Evolutionary conservation across 139 green algal genomes (phyloP).

Genomic region (Pleodorina starrii): DNA sequence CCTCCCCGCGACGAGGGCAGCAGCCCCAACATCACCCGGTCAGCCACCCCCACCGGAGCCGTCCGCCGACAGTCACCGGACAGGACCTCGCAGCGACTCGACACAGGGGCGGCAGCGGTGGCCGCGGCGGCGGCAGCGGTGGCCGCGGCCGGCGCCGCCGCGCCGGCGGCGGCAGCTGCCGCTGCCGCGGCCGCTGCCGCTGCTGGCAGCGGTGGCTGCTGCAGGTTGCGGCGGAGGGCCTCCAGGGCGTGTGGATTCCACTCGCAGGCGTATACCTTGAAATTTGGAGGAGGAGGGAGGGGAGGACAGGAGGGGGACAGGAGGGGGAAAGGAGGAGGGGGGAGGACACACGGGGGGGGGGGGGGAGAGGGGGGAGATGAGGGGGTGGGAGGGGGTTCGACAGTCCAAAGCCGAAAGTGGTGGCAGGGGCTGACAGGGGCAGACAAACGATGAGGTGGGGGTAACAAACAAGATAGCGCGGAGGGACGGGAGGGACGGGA

Average conservation of each 20-base stretch:
- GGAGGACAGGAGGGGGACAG: too few relatives aligned
- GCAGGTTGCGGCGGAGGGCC: conserved; percentile 72
- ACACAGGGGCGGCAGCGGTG: background rate
- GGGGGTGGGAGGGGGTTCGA: too few relatives aligned
- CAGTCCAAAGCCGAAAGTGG: too few relatives aligned
- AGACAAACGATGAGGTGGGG: too few relatives aligned
- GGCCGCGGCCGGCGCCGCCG: background rate
- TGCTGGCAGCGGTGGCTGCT: conserved; percentile 57
- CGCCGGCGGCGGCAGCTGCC: background rate
- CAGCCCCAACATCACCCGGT: conserved; percentile 83
- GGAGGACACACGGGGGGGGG: too few relatives aligned
- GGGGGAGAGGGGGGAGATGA: too few relatives aligned
- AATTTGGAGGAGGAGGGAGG: too few relatives aligned
- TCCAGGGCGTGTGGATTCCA: conserved; percentile 82
- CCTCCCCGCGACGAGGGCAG: conserved; percentile 72
- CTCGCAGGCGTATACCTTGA: conserved; percentile 82
- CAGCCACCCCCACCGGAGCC: conserved; percentile 74
- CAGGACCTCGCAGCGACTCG: conserved; percentile 69
- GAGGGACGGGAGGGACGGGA: too few relatives aligned
- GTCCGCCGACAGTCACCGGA: conserved; percentile 72
- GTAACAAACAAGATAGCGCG: too few relatives aligned
- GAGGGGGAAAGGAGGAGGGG: too few relatives aligned
- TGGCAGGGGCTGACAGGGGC: too few relatives aligned
- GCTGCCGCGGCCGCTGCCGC: background rate
- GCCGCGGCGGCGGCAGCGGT: background rate